Base-by-base conservation (phyloP, 2,329 filamentous ascomycete genomes). In the Sporothrix schenckii region DNA sequence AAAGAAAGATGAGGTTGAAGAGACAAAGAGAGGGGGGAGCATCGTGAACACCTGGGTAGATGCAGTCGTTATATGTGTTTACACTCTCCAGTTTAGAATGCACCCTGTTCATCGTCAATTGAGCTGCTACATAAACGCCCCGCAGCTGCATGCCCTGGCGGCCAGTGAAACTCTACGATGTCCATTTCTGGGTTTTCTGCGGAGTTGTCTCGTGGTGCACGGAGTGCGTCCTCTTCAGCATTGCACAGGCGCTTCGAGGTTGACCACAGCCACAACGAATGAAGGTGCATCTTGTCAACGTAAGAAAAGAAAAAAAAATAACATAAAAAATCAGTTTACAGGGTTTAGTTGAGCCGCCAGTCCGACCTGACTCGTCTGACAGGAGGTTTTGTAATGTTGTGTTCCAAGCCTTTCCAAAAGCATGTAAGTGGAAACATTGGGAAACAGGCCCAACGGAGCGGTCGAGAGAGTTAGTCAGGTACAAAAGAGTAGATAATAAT, bases 1-100 rank as follows among this genome's bases (percentile, higher is more conserved):
- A 66, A 60, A 70, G 74, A 70, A 65, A 71, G 39, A 34, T 44
- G 68, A 61, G n/a, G 69, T 71, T 70, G 69, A 30, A 74, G 76
- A 69, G 30, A 24, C 52, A 44, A 16, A 27, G 41, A 58, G 30
- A 67, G 13, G 27, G 34, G 13, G 27, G 34, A 52, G 27, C 44
- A 50, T 65, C 44, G 61, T 65, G 61, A 50, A 65, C 21, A 11
- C n/a, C 21, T n/a, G 61, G 61, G 61, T 19, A 21, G 41, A 49
- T 50, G 44, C 21, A 13, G 41, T 50, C n/a, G 39, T 61, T 65
- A 50, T 65, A 65, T 65, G 61, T 65, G 2, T 47, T 63, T 44
- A 47, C 30, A 7, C 30, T 58, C 6, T 39, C 19, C 54, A 13
- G 16, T 3, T 58, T 19, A 61, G 13, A 47, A 13, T 24, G 27